Percentiles rank a stretch among this genome's conserved stretches.
Conservation (phyloP, 1,139 yeast species). For the Candida sojae region DNA sequence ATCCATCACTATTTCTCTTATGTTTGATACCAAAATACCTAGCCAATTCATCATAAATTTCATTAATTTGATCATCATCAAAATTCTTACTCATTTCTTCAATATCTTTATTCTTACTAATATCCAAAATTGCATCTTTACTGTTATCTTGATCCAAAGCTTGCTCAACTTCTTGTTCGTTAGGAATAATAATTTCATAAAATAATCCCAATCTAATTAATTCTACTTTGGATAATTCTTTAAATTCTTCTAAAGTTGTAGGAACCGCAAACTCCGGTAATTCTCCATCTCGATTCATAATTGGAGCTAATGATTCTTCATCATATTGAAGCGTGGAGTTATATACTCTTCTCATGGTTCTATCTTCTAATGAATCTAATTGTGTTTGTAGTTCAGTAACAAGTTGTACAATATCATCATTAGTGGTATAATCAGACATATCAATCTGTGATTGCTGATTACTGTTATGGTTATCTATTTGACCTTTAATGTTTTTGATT, state of each 20-base stretch:
- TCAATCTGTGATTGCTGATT: slow-evolving; percentile 31
- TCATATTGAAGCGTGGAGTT: slow-evolving; percentile 18
- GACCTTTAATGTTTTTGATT: slow-evolving; percentile 47
- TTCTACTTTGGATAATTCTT: slow-evolving; percentile 40
- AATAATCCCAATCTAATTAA: slow-evolving; percentile 62
- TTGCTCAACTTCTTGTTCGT: slow-evolving; percentile 44
- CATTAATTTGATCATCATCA: slow-evolving; percentile 38
- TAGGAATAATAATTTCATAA: slow-evolving; percentile 66
- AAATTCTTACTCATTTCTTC: slow-evolving; percentile 37
- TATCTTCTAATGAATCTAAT: slow-evolving; percentile 68
- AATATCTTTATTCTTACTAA: slow-evolving; percentile 27
- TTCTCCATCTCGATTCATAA: slow-evolving; percentile 73
- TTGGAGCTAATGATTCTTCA: slow-evolving; percentile 20
- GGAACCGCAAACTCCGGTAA: slow-evolving; percentile 65
- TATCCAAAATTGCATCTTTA: slow-evolving; percentile 9
- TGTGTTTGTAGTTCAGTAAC: slow-evolving; percentile 92
- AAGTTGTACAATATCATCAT: slow-evolving; percentile 79
- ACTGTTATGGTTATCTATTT: slow-evolving; percentile 27
- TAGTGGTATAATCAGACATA: slow-evolving; percentile 65
- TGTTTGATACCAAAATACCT: slow-evolving; percentile 64
- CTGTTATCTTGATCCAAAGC: slow-evolving; percentile 12
- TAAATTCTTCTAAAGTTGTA: slow-evolving; percentile 54
- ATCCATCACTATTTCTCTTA: slow-evolving; percentile 53
- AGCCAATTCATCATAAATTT: slow-evolving; percentile 63
- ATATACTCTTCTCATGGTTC: slow-evolving; percentile 59